Base-by-base conservation (phyloP, 23 red algal genomes). In the Gracilaria gracilis region DNA sequence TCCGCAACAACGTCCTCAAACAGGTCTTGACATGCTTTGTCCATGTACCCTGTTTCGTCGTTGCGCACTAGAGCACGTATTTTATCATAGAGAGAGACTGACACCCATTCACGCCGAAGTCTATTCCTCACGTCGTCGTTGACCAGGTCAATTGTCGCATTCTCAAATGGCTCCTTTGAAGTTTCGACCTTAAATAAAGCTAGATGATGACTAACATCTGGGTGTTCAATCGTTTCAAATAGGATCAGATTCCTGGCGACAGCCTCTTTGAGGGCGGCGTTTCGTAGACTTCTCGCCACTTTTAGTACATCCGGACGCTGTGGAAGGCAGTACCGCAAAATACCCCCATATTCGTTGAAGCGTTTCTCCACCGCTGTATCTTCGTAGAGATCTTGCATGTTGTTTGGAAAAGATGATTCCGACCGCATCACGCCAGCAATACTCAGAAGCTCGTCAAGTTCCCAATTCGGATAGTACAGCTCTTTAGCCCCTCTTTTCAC, bases 291-390 rank as follows among this genome's bases (percentile, higher is more conserved):
- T 35, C 62, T 32, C 62, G 62, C 62, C 33, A 2, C 62, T 2
- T 13, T 14, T 2, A 67, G 24, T 2, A 67, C 62, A 9, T 33
- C 62, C 33, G 62, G 25, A 31, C 17, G 33, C 62, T 67, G 62
- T 67, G 62, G 62, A 67, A 67, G 62, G 16, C 62, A 67, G 20
- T 67, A 67, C 17, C 62, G 62, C 32, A 67, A 15, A 14, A 67
- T 67, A 24, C 62, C 62, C 14, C 62, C 62, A 67, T 33, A 67
- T 1, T 28, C 24, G 2, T 67, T 15, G 62, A 67, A 67, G 11
- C 62, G 62, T 21, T 67, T 33, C 24, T 67, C 25, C 62, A 67
- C 62, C n/a, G 27, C 11, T 33, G 16, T 1, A 15, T 67, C 11
- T 67, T 32, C 25, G 32, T 67, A 67, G 5, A 67, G 16, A 33